These are phyloP conservation scores for Aspergillus niger DNA, from an alignment of 2,329 filamentous ascomycete species.

Conservation along the genomic window DNA sequence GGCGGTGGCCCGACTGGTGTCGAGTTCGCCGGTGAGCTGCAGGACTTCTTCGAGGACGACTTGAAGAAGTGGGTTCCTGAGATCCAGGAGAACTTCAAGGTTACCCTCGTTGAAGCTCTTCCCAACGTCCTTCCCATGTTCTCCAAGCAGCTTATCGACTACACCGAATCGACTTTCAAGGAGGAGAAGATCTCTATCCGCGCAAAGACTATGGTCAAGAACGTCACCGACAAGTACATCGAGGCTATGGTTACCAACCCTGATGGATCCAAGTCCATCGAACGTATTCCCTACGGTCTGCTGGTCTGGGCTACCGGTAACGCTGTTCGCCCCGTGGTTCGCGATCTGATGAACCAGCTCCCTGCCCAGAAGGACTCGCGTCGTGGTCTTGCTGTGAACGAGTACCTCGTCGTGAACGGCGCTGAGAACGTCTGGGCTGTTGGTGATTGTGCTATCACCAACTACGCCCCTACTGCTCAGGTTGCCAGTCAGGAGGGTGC, in stretches of 20 bases:
- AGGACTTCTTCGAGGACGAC: slow-evolving; percentile 98
- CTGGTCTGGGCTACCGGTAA: slow-evolving; percentile 99
- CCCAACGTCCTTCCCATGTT: slow-evolving; percentile 95
- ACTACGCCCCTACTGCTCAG: slow-evolving; percentile 96
- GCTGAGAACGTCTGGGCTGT: slow-evolving; percentile 97
- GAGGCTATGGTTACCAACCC: slow-evolving; percentile 82
- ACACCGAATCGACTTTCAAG: slow-evolving; percentile 98
- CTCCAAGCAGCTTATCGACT: slow-evolving; percentile 98
- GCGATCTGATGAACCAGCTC: slow-evolving; percentile 88
- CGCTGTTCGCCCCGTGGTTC: slow-evolving; percentile 83
- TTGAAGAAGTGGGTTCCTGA: slow-evolving; percentile 98
- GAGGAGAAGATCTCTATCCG: slow-evolving; percentile 97
- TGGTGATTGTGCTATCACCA: slow-evolving; percentile 94
- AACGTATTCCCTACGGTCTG: slow-evolving; percentile 88
- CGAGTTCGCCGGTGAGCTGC: slow-evolving; percentile 96
- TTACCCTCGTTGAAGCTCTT: slow-evolving; percentile 94
- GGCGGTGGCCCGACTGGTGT: slow-evolving; percentile 95
- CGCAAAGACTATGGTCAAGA: slow-evolving; percentile 99
- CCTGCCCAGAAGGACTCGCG: slow-evolving; percentile 93
- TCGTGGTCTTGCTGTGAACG: slow-evolving; percentile 93
- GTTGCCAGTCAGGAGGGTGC: slow-evolving; percentile 93
- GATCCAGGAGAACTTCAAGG: slow-evolving; percentile 91
- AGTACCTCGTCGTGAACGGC: slow-evolving; percentile 97
- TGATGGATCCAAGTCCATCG: slow-evolving; percentile 78
- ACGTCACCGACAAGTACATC: slow-evolving; percentile 87